These are phyloP conservation scores for Pichia occidentalis DNA, from an alignment of 805 yeast species.

Conservation along the genomic window DNA sequence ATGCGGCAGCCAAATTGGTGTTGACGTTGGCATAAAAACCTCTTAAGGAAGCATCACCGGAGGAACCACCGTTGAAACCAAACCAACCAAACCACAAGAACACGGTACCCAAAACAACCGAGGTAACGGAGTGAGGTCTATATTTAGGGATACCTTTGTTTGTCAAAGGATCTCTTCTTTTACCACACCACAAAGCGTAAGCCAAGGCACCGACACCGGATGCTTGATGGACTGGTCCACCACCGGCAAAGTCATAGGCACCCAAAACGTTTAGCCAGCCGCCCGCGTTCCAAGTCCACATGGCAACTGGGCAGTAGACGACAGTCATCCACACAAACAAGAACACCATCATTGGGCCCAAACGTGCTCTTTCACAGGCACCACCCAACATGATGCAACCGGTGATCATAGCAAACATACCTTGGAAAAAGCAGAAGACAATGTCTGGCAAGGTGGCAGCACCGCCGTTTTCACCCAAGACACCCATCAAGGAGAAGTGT, in stretches of 20 bases:
- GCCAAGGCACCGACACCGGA: constrained; percentile 95
- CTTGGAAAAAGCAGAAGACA: constrained; percentile 85
- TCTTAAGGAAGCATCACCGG: constrained; percentile 88
- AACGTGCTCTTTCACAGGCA: constrained; percentile 94
- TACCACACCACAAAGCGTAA: constrained; percentile 86
- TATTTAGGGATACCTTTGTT: constrained; percentile 72
- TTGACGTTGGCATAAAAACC: constrained; percentile 91
- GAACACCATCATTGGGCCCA: constrained; percentile 95
- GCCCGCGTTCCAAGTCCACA: constrained; percentile 93
- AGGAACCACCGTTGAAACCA: constrained; percentile 97
- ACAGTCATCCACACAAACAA: constrained; percentile 90
- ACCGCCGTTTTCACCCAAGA: constrained; percentile 72
- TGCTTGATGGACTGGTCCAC: constrained; percentile 95
- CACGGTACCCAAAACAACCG: constrained; percentile 87
- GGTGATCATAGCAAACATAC: constrained; percentile 93
- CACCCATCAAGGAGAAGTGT: constrained; percentile 74
- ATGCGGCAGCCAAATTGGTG: constrained; percentile 90
- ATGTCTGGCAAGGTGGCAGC: constrained; percentile 78
- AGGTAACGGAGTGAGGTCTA: constrained; percentile 88
- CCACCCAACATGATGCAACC: constrained; percentile 96
- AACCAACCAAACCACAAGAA: constrained; percentile 99
- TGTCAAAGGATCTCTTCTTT: constrained; percentile 77
- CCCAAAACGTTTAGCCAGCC: constrained; percentile 89
- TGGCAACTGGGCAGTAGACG: constrained; percentile 93
- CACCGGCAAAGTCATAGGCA: constrained; percentile 94